Percentiles rank a stretch among this genome's conserved stretches.
Conservation (phyloP, 371 early-diverging fungal species). For the Spraguea lophii region DNA sequence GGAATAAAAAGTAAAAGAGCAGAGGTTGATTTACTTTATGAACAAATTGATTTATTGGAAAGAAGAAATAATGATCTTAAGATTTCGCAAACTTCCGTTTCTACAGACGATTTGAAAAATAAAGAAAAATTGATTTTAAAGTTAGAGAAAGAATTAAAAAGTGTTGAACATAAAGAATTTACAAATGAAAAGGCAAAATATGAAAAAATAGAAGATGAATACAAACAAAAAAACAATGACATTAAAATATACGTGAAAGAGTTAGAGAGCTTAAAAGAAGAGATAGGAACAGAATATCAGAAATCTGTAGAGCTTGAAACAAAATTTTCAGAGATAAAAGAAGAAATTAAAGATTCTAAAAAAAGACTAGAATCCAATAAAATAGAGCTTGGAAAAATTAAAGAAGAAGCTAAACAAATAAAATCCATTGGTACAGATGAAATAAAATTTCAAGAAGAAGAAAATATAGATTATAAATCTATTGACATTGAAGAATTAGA, state of each 20-base stretch:
- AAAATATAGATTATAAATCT: slow-evolving; percentile 41
- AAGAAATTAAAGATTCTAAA: slow-evolving; percentile 6
- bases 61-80: slow-evolving; percentile 28
- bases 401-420: slow-evolving; percentile 49
- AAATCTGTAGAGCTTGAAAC: slow-evolving; percentile 48
- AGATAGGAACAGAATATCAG: slow-evolving; percentile 47
- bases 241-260: slow-evolving; percentile 44
- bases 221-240: not conserved
- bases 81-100: slow-evolving; percentile 1
- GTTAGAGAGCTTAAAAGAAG: slow-evolving; percentile 49
- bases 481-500: slow-evolving; percentile 50
- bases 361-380: slow-evolving; percentile 1
- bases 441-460: slow-evolving; percentile 48
- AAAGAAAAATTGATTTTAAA: slow-evolving; percentile 7
- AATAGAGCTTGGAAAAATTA: slow-evolving; percentile 46
- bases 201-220: slow-evolving; percentile 4
- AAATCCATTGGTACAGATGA: slow-evolving; percentile 42
- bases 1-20: not conserved
- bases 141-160: too few relatives aligned
- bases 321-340: slow-evolving; percentile 46
- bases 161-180: not conserved
- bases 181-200: too few relatives aligned
- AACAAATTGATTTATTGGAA: slow-evolving; percentile 29
- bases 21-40: slow-evolving; percentile 5
- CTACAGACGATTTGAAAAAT: not conserved